phyloP scores from a whole-genome alignment of 2,329 filamentous ascomycete species.

The Capronia coronata region DNA sequence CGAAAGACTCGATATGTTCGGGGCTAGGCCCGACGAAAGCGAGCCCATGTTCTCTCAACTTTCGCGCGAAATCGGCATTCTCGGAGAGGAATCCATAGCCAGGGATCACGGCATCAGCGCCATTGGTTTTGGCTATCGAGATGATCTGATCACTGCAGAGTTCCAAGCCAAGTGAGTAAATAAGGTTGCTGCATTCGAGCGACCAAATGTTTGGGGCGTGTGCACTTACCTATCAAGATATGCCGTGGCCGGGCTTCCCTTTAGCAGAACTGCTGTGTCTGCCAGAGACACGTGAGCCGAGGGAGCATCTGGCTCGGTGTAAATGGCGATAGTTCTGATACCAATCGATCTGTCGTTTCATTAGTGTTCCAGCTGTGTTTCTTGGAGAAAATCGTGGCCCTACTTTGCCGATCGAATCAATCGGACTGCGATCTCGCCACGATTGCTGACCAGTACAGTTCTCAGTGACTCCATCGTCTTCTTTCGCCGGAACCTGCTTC shows the following conservation, averaged over 20 bases:
- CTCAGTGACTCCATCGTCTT: too few species aligned
- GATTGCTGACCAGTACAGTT: constrained; percentile 49
- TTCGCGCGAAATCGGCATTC: constrained; percentile 31
- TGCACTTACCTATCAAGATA: constrained; percentile 32
- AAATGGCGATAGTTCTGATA: constrained; percentile 50
- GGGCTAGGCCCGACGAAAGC: constrained; percentile 33
- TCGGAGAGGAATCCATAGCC: constrained; percentile 36
- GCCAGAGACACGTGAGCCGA: constrained; percentile 50
- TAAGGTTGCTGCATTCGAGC: too few species aligned
- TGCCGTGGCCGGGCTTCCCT: constrained; percentile 42
- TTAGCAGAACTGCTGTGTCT: constrained; percentile 47
- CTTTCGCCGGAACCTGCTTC: too few species aligned
- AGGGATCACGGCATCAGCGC: constrained; percentile 31
- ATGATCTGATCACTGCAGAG: constrained; percentile 35
- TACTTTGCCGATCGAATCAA: constrained; percentile 40
- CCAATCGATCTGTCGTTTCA: constrained; percentile 37
- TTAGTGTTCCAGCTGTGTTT: constrained; percentile 15
- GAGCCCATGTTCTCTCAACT: constrained; percentile 29
- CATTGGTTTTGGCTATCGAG: constrained; percentile 43
- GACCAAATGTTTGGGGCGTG: too few species aligned
- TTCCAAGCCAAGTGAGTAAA: too few species aligned
- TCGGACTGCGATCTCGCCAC: constrained; percentile 52
- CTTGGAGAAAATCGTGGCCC: too few species aligned
- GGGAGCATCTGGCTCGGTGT: constrained; percentile 50
- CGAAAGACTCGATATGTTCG: constrained; percentile 30